phyloP scores from a whole-genome alignment of 129 eudicot genomes.

The Lactuca saligna region DNA sequence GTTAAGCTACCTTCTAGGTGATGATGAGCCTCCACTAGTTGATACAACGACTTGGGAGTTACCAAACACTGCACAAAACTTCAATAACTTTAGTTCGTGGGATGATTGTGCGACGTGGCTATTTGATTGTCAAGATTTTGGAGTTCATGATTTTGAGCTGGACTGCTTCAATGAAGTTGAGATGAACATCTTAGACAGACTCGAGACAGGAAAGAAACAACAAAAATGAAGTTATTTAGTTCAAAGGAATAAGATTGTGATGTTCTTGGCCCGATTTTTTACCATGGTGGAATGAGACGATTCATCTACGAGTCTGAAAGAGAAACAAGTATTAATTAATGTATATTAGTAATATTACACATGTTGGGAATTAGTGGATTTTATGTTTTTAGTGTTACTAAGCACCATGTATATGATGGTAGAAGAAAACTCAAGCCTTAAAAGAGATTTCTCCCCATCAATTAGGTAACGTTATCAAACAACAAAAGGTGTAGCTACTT shows the following conservation, averaged over 20 bases:
- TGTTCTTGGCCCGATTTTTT: constrained; percentile 17
- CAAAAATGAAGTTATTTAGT: constrained; percentile 26
- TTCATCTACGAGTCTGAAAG: neutral
- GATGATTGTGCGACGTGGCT: constrained; percentile 69
- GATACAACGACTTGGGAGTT: constrained; percentile 58
- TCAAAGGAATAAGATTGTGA: constrained; percentile 2
- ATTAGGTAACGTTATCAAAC: constrained; percentile 24
- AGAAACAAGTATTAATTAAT: neutral
- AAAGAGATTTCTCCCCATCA: constrained; percentile 40
- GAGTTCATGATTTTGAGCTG: constrained; percentile 77
- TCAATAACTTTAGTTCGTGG: constrained; percentile 47
- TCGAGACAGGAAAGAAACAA: constrained; percentile 44
- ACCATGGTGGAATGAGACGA: neutral
- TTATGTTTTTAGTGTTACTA: constrained; percentile 18
- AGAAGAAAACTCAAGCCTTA: constrained; percentile 29
- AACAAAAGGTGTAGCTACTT: constrained; percentile 13
- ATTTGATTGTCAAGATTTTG: constrained; percentile 87
- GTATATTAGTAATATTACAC: constrained; percentile 18
- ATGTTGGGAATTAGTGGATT: constrained; percentile 37
- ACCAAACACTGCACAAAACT: constrained; percentile 31
- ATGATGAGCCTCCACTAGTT: constrained; percentile 45
- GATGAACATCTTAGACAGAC: constrained; percentile 37
- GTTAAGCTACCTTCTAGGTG: constrained; percentile 63
- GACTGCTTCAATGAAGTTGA: constrained; percentile 63
- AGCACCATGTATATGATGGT: constrained; percentile 26